Percentiles rank a stretch among this genome's conserved stretches.
phyloP scores from a whole-genome alignment of 169 alveolate genomes.

The Plasmodium ovale region DNA sequence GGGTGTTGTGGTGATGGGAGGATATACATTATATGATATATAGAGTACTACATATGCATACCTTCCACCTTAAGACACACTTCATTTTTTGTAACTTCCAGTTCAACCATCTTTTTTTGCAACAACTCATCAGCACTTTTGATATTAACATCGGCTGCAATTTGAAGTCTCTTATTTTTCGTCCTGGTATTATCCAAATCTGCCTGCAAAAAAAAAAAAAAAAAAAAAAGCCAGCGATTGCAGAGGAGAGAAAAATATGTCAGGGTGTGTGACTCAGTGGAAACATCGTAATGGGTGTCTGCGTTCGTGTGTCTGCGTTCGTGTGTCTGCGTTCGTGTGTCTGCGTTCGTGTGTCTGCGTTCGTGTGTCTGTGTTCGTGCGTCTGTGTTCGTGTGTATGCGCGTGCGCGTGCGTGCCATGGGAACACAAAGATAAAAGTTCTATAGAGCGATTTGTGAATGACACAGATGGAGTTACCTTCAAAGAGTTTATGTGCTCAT shows the following conservation, averaged over 20 bases:
- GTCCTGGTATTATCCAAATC: conserved; percentile 27
- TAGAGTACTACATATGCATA: background rate
- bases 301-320: background rate
- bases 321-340: background rate
- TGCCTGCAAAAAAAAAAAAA: background rate
- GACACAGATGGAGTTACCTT: conserved; percentile 1
- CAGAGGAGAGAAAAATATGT: too few species aligned
- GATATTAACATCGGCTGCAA: conserved; percentile 45
- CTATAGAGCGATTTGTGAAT: background rate
- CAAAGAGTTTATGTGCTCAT: conserved; percentile 14
- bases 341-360: background rate
- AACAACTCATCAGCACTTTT: conserved; percentile 60
- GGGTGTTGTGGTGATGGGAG: too few species aligned
- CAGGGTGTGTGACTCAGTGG: background rate
- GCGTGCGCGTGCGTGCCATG: background rate
- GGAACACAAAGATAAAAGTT: background rate
- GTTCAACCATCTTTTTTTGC: conserved; percentile 50
- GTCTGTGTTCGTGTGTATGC: background rate
- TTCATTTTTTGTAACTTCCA: conserved; percentile 24
- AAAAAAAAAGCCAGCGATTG: too few species aligned
- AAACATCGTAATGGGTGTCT: background rate
- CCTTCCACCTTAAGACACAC: conserved; percentile 43
- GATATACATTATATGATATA: background rate
- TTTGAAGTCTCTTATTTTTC: conserved; percentile 54
- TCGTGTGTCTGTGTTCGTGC: background rate